Conservation (phyloP, 192 early-diverging fungal species). For the Backusella luteola region DNA sequence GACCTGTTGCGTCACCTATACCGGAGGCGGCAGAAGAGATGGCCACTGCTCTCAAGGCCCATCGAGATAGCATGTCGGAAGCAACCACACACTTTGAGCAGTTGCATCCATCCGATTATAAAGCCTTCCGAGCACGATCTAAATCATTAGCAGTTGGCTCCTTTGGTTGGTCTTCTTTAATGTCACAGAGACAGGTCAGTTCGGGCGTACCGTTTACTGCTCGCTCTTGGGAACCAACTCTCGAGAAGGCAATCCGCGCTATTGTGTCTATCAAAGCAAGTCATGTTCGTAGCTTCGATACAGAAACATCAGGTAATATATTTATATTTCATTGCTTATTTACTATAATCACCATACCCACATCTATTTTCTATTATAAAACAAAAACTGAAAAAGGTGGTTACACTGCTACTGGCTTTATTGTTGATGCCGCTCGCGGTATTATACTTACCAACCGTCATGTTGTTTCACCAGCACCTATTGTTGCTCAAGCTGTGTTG, state of each 20-base stretch:
- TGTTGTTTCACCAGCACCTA: constrained; percentile 72
- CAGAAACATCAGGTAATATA: constrained; percentile 67
- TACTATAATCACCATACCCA: neutral
- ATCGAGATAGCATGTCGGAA: constrained; percentile 20
- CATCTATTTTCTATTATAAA: neutral
- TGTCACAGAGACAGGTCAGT: constrained; percentile 3
- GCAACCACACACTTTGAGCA: constrained; percentile 18
- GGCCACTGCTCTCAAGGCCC: neutral
- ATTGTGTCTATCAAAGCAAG: constrained; percentile 78
- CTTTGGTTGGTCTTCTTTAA: constrained; percentile 13
- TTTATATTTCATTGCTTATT: neutral
- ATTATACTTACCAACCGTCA: constrained; percentile 80
- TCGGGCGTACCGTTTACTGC: constrained; percentile 25
- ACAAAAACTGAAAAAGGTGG: constrained; percentile 31
- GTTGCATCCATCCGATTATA: neutral
- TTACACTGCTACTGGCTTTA: constrained; percentile 70
- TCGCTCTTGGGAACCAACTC: constrained; percentile 64
- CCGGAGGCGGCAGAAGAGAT: constrained; percentile 5
- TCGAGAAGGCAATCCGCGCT: constrained; percentile 71
- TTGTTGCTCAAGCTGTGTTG: constrained; percentile 71
- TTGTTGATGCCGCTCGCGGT: constrained; percentile 73
- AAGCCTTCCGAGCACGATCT: constrained; percentile 25
- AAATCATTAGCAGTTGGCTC: constrained; percentile 35
- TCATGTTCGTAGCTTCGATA: constrained; percentile 77
- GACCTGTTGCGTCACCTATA: constrained; percentile 9